Evolutionary conservation across 768 basidiomycete species (phyloP).

Genomic region (Amanita jacksonii): DNA sequence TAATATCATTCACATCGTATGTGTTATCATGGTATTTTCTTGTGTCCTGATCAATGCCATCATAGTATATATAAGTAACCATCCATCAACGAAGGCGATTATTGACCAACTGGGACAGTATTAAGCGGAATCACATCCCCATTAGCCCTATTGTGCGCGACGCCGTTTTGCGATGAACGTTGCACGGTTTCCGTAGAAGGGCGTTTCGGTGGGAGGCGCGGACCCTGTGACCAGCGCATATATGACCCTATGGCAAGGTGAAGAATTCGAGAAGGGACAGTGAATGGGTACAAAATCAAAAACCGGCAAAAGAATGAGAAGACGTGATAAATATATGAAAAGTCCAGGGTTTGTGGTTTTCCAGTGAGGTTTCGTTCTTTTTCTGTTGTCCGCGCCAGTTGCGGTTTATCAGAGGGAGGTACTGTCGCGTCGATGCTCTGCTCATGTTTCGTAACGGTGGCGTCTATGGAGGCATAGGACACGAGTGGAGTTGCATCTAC

Average conservation of each 20-base stretch:
- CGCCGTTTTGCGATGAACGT: conserved; percentile 9
- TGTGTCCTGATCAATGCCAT: conserved; percentile 24
- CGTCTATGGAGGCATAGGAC: conserved; percentile 33
- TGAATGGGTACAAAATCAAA: conserved; percentile 40
- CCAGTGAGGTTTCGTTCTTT: conserved; percentile 18
- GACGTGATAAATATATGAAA: conserved; percentile 29
- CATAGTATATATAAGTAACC: conserved; percentile 29
- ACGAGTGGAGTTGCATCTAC: conserved; percentile 19
- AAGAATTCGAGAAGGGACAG: conserved; percentile 35
- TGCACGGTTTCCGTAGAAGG: conserved; percentile 10
- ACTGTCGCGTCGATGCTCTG: conserved; percentile 20
- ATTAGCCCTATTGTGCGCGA: not conserved
- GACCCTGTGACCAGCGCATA: conserved; percentile 5
- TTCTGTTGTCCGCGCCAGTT: conserved; percentile 20
- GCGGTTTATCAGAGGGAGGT: conserved; percentile 25
- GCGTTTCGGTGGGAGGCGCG: conserved; percentile 1
- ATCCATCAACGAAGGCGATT: conserved; percentile 28
- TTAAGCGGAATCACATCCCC: conserved; percentile 27
- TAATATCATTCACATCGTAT: conserved; percentile 17
- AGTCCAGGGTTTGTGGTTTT: conserved; percentile 5
- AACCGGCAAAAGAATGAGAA: conserved; percentile 39
- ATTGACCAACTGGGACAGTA: conserved; percentile 38
- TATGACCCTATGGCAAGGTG: conserved; percentile 4
- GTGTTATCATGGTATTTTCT: conserved; percentile 21
- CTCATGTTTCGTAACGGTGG: conserved; percentile 33